Base-by-base conservation (phyloP, 768 basidiomycete species). In the Psilocybe azurescens region DNA sequence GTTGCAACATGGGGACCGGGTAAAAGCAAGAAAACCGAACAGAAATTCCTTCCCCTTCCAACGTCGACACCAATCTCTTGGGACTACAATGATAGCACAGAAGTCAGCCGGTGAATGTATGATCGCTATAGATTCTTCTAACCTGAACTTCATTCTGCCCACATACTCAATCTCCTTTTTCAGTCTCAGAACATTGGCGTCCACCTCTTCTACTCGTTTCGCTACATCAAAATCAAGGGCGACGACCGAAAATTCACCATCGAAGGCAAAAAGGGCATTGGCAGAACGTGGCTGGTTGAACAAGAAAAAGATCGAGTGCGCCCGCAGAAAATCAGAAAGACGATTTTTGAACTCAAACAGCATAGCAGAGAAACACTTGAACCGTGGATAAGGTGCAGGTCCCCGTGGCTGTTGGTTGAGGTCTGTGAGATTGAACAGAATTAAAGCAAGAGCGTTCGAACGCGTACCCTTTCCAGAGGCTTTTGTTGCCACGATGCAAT, bases 231-330 rank as follows among this genome's bases (percentile, higher is more conserved):
- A 74, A 61, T 80, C 77, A 24, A 71, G 64, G 5, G 79, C 77
- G 20, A 83, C 81, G 46, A 80, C 70, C 1, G 83, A 80, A 71
- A 74, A 85, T 72, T 86, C 84, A 28, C 83, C 83, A 49, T 81
- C 79, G 61, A 86, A 84, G 28, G 71, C 72, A 66, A 86, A 85
- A 33, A 73, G 65, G 10, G 76, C 67, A 30, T 65, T 66, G 18
- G 58, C 58, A 32, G 58, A 11, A 18, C 59, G 58, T 28, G 69
- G 62, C 2, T 64, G 44, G 39, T 72, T 74, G 65, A 72, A 71
- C 39, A 75, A 67, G 55, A 66, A 70, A 58, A 79, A 79, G 52
- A 72, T 65, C 1, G 70, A 68, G 56, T 78, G 80, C 2, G 74
- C 75, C 55, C 76, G 69, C 18, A 81, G 66, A 62, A 81, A 83